These are phyloP conservation scores for Tillandsia fasciculata DNA, from an alignment of 176 grass and related monocot genomes.

Conservation along the genomic window DNA sequence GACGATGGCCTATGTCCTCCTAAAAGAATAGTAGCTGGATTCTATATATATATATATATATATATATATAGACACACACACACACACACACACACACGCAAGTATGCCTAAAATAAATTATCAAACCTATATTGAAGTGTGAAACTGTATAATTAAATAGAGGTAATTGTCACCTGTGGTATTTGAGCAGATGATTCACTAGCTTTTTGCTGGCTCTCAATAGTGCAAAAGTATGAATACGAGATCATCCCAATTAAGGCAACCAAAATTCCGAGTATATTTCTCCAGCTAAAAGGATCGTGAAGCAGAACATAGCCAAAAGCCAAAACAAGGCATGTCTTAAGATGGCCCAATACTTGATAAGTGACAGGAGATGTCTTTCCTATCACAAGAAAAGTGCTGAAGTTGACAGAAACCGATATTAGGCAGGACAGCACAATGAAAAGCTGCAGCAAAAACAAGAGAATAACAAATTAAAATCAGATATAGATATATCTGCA, in stretches of 20 bases:
- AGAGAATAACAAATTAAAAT: constrained; percentile 24
- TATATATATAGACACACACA: too few species aligned
- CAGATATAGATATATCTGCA: constrained; percentile 5
- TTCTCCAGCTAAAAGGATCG: constrained; percentile 90
- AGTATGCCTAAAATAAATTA: too few species aligned
- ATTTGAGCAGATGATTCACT: constrained; percentile 36
- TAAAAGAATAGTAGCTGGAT: too few species aligned
- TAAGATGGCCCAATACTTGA: constrained; percentile 88
- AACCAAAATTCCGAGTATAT: constrained; percentile 79
- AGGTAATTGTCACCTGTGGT: constrained; percentile 27
- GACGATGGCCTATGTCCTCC: too few species aligned
- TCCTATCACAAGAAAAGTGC: constrained; percentile 80
- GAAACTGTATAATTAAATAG: not conserved
- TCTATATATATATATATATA: too few species aligned
- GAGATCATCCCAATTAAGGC: constrained; percentile 73
- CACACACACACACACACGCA: too few species aligned
- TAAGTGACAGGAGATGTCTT: constrained; percentile 93
- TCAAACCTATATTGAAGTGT: not conserved
- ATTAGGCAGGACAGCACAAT: constrained; percentile 82
- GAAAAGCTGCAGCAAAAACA: constrained; percentile 50
- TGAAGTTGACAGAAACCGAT: constrained; percentile 86
- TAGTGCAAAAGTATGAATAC: constrained; percentile 70
- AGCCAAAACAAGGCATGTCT: constrained; percentile 81
- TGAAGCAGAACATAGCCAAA: constrained; percentile 85
- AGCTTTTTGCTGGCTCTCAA: constrained; percentile 50